Evolutionary conservation across 1,139 yeast species (phyloP).

Genomic region (Protomyces pachydermus): DNA sequence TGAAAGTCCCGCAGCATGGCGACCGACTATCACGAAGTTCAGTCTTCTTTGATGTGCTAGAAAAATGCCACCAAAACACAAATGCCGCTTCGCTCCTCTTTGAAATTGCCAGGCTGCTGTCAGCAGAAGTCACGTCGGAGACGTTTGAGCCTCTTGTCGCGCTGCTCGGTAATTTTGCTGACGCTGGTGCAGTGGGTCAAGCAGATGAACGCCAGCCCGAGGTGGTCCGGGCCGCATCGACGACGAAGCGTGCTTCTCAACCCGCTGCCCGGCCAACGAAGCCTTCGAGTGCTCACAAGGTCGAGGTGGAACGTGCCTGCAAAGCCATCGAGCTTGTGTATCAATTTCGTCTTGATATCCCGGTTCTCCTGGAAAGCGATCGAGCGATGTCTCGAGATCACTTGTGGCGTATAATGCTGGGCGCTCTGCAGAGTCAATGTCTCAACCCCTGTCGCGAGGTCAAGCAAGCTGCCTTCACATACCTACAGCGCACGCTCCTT

Average conservation of each 20-base stretch:
- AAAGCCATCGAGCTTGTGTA: conserved; percentile 49
- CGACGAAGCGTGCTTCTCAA: not conserved
- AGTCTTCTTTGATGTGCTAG: conserved; percentile 29
- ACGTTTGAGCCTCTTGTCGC: conserved; percentile 63
- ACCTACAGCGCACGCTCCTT: conserved; percentile 45
- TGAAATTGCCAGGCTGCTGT: conserved; percentile 47
- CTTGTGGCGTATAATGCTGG: conserved; percentile 32
- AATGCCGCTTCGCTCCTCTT: conserved; percentile 49
- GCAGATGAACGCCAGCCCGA: conserved; percentile 30
- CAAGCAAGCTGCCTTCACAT: conserved; percentile 54
- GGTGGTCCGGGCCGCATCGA: not conserved
- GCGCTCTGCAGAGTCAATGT: conserved; percentile 83
- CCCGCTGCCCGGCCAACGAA: not conserved
- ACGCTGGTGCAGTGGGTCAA: conserved; percentile 53
- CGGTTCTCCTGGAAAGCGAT: conserved; percentile 13
- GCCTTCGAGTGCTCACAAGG: conserved; percentile 39
- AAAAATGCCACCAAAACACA: conserved; percentile 14
- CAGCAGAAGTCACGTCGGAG: conserved; percentile 42
- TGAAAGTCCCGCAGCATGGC: conserved; percentile 17
- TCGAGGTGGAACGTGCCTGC: conserved; percentile 55
- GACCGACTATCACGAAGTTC: not conserved
- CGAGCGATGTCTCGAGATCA: not conserved
- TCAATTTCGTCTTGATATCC: conserved; percentile 29
- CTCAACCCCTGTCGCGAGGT: conserved; percentile 80
- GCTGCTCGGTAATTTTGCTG: conserved; percentile 71